Evolutionary conservation across 805 yeast species (phyloP), one percentile per base, ranked within the genome.

Genomic region (Pichia kluyveri): DNA sequence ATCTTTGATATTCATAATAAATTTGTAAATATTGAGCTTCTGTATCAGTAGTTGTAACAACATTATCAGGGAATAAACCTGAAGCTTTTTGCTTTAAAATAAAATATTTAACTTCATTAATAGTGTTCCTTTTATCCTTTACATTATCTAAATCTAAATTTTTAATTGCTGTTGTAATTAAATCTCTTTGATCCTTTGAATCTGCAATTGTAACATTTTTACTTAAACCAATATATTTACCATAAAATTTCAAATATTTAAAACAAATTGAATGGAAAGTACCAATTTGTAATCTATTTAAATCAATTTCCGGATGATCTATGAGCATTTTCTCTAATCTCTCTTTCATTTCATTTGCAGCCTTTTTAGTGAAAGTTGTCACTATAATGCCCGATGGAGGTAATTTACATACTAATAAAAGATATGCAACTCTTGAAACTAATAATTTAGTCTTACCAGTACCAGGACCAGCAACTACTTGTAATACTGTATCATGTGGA

Each of bases 311-410:
- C 0, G 69, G 56, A 27, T 43, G 28, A 4, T 54, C 63, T 8
- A 58, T 44, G 8, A 80, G 56, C 44, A 76, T 37, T 5, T 26
- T 41, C 0, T 45, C 48, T 18, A 91, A 64, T 40, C 98, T 70
- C 32, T 78, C 83, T 12, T 69, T 66, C 86, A 91, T 82, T 65
- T 91, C 98, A 45, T 71, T 75, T 1, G 97, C 95, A 0, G 99
- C 98, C 57, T 85, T 86, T 56, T 86, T 86, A 12, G 98, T 91
- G 68, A 91, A 91, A 0, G 98, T 90, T 7, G 96, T 87, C 19
- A 90, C 93, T 1, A 91, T 75, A 18, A 93, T 73, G 42, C 75
- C 67, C 34, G 71, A 69, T 0, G 97, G 90, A 1, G 70, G 68
- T 0, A 86, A 62, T 1, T 71, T 64, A 36, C 75, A 70, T 9